Evolutionary conservation across 2,329 filamentous ascomycete species (phyloP), one percentile per base, ranked within the genome.

Genomic region (Penicillium sp.): DNA sequence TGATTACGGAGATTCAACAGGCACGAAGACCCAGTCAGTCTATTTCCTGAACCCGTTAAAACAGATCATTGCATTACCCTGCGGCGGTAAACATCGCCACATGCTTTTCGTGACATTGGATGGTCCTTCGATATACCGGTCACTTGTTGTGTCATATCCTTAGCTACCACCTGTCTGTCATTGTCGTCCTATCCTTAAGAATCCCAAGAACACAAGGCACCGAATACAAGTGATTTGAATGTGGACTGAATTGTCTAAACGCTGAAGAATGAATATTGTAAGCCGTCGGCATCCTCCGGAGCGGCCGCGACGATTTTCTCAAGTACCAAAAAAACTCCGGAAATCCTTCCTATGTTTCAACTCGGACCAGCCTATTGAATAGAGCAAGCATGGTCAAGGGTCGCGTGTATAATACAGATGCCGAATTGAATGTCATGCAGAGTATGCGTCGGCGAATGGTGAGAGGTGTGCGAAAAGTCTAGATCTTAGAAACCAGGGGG

Each of bases 401-500:
- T 52, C 22, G 45, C 51, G 58, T 49, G 57, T 71, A 69, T 67
- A 58, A 59, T 70, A 70, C 66, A 70, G 51, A 53, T 54, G 53
- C 43, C 46, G 40, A 52, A 36, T 40, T 33, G 35, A 33, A 43
- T 18, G 14, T 24, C 22, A 31, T 40, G 35, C 20, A 48, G 38
- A 8, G 30, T 22, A 44, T 30, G 43, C 45, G 42, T 50, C 50
- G 53, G 53, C 36, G 38, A 44, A 33, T 48, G 33, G 33, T 44
- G 42, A 40, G 25, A 46, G 50, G 36, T 38, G 20, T 40, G 42
- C 44, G 27, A 25, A 27, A 27, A 50, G 54, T 38, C 25, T 33
- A 25, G 43, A 7, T 30, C 48, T 76, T 85, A 96, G 76, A 92
- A 97, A 76, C 92, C 92, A 42, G 92, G 92, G 52, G 92, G 92